phyloP scores from a whole-genome alignment of 345 rosid genomes.

The Eucalyptus shirleyi region DNA sequence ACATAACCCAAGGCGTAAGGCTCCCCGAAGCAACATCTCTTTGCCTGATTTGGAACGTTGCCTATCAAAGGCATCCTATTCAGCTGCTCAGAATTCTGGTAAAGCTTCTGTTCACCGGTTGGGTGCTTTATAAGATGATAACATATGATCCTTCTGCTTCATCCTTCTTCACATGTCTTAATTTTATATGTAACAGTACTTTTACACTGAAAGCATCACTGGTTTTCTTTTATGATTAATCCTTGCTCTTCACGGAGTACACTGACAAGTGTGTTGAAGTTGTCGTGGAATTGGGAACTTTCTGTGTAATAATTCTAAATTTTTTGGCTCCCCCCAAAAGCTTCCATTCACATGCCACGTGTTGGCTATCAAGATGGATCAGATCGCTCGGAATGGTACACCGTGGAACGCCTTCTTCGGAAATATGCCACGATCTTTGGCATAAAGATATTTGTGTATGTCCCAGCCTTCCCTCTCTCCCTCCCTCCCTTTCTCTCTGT shows the following conservation, averaged over 20 bases:
- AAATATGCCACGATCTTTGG: conserved; percentile 65
- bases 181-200: neutral
- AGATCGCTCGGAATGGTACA: conserved; percentile 75
- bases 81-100: conserved; percentile 71
- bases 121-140: neutral
- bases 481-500: neutral
- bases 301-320: neutral
- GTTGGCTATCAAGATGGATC: conserved; percentile 70
- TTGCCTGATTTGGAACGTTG: conserved; percentile 67
- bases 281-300: neutral
- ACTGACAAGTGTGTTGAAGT: neutral
- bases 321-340: conserved; percentile 2
- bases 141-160: neutral
- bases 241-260: neutral
- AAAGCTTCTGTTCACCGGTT: neutral
- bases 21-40: conserved; percentile 57
- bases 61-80: conserved; percentile 52
- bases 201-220: neutral
- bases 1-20: conserved; percentile 56
- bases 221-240: neutral
- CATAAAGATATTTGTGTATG: conserved; percentile 64
- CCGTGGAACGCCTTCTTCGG: conserved; percentile 74
- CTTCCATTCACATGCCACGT: conserved; percentile 88
- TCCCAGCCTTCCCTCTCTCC: neutral
- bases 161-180: neutral